Evolutionary conservation across 306 rosid genomes (phyloP), one percentile per base, ranked within the genome.

Genomic region (Lupinus albus): DNA sequence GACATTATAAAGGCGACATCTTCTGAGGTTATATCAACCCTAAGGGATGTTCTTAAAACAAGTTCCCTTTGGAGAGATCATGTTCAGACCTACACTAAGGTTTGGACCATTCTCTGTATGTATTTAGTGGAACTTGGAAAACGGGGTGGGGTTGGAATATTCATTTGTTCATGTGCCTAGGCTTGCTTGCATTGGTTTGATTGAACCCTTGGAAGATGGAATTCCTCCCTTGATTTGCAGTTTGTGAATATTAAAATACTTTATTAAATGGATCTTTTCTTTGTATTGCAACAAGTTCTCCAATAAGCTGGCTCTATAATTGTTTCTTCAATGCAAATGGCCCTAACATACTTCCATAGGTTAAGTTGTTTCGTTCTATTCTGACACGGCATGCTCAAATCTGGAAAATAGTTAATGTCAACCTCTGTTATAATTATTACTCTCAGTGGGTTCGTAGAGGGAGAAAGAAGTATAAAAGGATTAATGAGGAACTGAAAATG

Each of bases 51-150:
- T 79, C 86, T 94, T 55, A 94, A 88, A 85, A 86, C 97, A 77
- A 94, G 99, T 73, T 88, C 99, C 68, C 99, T 94, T 64, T 94
- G 99, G 99, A 88, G 97, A 70, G 99, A 94, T 81, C 99, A 94
- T 79, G 96, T 90, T 68, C 95, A 86, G 78, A 94, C 96, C 25
- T 94, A 90, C 80, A 90, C 92, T 61, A 93, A 94, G 96, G 99
- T 94, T 71, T 74, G 71, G 4, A 64, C n/a, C 61, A 47, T 52
- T 60, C 30, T 50, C 41, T 58, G 38, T 46, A 30, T 68, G 57
- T 18, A 5, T 52, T 56, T 15, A 38, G 48, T 25, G 30, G 30
- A 25, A 25, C 30, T 25, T 25, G 30, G 30, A 25, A 25, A 25
- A 25, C 2, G 30, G 30, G 30, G 30, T 20, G 4, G 30, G 30